These are phyloP conservation scores for Pseudogymnoascus pannorum DNA, from an alignment of 2,329 filamentous ascomycete genomes.

Conservation along the genomic window DNA sequence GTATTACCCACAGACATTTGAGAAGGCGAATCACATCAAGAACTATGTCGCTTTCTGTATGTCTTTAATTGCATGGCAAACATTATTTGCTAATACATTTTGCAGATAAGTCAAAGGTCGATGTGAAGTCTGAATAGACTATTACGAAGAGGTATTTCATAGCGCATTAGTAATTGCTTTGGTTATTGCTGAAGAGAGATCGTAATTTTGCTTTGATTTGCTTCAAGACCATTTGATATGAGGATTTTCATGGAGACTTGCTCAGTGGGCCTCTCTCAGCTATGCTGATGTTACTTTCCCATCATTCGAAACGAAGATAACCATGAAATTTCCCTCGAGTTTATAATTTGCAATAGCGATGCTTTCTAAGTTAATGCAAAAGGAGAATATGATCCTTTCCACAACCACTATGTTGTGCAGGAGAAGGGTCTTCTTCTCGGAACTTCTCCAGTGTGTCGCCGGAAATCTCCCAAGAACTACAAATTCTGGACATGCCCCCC, in stretches of 20 bases:
- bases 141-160: neutral
- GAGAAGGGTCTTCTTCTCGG: neutral
- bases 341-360: neutral
- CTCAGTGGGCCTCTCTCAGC: neutral
- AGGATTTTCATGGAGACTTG: neutral
- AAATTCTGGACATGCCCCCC: neutral
- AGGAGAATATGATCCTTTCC: neutral
- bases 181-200: neutral
- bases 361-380: neutral
- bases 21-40: constrained; percentile 36
- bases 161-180: neutral
- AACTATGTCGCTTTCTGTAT: constrained; percentile 41
- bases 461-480: neutral
- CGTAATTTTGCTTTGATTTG: neutral
- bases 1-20: constrained; percentile 37
- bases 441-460: neutral
- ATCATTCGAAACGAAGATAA: neutral
- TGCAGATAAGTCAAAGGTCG: constrained; percentile 16
- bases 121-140: neutral
- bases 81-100: neutral
- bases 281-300: neutral
- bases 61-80: constrained; percentile 17
- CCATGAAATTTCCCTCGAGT: neutral
- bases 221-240: neutral
- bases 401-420: neutral